Conservation (phyloP, 192 early-diverging fungal genomes). For the Coemansia sp. region DNA sequence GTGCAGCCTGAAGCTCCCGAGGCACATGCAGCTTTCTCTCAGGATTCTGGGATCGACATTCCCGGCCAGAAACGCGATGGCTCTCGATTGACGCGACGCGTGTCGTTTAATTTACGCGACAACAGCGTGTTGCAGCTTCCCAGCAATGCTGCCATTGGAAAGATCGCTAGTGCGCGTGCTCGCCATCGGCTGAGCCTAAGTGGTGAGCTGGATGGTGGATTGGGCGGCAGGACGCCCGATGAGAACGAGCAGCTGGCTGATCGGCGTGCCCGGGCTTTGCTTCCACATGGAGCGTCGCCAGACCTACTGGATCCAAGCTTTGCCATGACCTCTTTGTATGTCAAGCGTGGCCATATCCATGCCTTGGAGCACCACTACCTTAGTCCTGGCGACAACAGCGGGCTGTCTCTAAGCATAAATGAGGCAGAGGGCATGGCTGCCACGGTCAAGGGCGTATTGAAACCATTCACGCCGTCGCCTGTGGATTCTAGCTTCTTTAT, state of each 20-base stretch:
- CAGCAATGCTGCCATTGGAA: constrained; percentile 41
- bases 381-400: not conserved
- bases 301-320: constrained; percentile 36
- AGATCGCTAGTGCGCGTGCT: constrained; percentile 36
- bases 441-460: constrained; percentile 38
- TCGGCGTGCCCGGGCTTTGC: constrained; percentile 28
- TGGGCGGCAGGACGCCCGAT: constrained; percentile 7
- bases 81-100: constrained; percentile 36
- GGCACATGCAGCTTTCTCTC: too few relatives aligned
- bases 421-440: constrained; percentile 1
- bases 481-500: constrained; percentile 23
- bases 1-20: too few relatives aligned
- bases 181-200: constrained; percentile 14
- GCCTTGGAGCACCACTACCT: constrained; percentile 15
- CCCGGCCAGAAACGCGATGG: constrained; percentile 5
- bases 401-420: not conserved
- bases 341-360: constrained; percentile 44
- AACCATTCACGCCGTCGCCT: constrained; percentile 43
- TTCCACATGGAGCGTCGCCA: constrained; percentile 44
- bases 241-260: constrained; percentile 25
- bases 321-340: constrained; percentile 47
- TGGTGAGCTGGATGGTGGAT: constrained; percentile 3
- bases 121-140: constrained; percentile 45
- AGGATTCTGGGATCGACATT: constrained; percentile 25
- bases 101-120: constrained; percentile 45